These are phyloP conservation scores for Forsythia viridissima DNA, from an alignment of 257 asterid genomes.

Conservation along the genomic window DNA sequence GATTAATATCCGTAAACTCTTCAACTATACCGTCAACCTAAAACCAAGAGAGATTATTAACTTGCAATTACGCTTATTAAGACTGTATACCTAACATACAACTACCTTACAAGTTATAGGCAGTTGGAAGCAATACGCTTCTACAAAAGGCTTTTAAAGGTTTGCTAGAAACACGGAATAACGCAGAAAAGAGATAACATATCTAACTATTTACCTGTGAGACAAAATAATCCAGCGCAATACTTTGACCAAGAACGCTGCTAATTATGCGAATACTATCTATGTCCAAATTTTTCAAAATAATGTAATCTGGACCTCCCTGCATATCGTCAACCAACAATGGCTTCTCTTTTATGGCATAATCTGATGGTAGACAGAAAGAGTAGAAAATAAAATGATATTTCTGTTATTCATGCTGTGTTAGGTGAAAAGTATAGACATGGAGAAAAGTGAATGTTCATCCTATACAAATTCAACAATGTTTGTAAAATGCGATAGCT, in stretches of 20 bases:
- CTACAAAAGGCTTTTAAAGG: not conserved
- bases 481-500: constrained; percentile 2
- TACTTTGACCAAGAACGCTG: constrained; percentile 95
- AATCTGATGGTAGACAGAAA: constrained; percentile 53
- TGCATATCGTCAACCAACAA: constrained; percentile 83
- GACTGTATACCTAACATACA: not conserved
- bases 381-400: not conserved
- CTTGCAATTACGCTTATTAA: not conserved
- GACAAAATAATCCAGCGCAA: constrained; percentile 93
- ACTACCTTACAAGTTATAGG: not conserved
- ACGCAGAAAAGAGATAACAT: too few species aligned
- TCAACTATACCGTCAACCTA: constrained; percentile 96
- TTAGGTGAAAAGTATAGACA: not conserved
- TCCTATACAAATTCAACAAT: not conserved
- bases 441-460: not conserved
- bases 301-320: constrained; percentile 87
- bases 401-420: not conserved
- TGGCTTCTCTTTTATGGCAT: constrained; percentile 91
- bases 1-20: constrained; percentile 90
- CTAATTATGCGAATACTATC: constrained; percentile 92
- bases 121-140: not conserved
- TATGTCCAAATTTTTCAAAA: constrained; percentile 70
- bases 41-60: constrained; percentile 14
- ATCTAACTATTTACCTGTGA: constrained; percentile 68
- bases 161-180: not conserved